These are phyloP conservation scores for Apostasia ramifera DNA, from an alignment of 106 monocot genomes.

Conservation along the genomic window DNA sequence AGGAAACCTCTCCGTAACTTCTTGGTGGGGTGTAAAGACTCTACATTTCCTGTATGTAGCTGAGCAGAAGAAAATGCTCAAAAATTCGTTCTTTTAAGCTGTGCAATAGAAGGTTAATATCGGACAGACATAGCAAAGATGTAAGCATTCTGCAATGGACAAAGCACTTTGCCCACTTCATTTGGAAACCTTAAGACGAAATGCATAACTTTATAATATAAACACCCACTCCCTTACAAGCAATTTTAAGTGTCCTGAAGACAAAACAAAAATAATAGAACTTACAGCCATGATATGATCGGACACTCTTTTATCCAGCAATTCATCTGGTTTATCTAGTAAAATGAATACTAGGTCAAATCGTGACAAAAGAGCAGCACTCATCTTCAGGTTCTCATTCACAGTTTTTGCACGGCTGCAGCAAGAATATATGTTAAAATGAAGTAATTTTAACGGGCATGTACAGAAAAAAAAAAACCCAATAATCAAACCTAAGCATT, in stretches of 20 bases:
- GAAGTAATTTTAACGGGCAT: neutral
- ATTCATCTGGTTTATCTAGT: constrained; percentile 93
- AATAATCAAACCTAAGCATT: neutral
- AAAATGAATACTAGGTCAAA: constrained; percentile 99
- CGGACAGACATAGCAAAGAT: no score
- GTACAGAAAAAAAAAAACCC: neutral
- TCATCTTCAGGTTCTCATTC: constrained; percentile 98
- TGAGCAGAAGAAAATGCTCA: constrained; percentile 10
- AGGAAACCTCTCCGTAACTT: constrained; percentile 48
- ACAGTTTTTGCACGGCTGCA: constrained; percentile 98
- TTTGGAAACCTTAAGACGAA: no score
- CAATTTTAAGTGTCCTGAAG: neutral
- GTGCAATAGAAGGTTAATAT: neutral
- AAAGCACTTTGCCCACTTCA: no score
- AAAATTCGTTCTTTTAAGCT: neutral
- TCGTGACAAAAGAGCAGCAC: constrained; percentile 86
- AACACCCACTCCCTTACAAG: no score
- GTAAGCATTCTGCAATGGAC: no score
- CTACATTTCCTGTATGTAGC: constrained; percentile 64
- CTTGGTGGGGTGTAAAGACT: constrained; percentile 33
- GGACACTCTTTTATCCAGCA: constrained; percentile 90
- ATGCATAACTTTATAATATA: no score
- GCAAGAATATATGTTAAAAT: neutral
- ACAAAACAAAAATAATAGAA: neutral
- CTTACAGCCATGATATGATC: constrained; percentile 99